Evolutionary conservation across 2,329 filamentous ascomycete genomes (phyloP).

Genomic region (Calonectria multiphialidica): DNA sequence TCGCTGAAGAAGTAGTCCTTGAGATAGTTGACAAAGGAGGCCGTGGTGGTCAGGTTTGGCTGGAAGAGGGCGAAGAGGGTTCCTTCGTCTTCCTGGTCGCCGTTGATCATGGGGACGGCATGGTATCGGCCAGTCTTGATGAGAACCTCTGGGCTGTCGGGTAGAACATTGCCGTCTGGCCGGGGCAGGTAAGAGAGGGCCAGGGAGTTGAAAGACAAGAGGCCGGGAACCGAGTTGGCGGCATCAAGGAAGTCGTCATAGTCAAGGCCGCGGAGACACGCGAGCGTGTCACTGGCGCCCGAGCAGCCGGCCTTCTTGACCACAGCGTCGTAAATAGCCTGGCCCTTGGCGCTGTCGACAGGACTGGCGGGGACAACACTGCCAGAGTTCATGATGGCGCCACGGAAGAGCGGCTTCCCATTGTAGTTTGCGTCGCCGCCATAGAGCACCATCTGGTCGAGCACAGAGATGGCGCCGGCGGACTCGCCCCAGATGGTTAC

Average conservation of each 20-base stretch:
- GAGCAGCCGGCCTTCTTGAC: slow-evolving; percentile 73
- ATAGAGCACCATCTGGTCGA: slow-evolving; percentile 82
- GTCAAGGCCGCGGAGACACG: slow-evolving; percentile 72
- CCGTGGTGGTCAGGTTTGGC: slow-evolving; percentile 72
- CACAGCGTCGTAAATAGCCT: slow-evolving; percentile 73
- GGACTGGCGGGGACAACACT: slow-evolving; percentile 70
- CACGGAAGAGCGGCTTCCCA: slow-evolving; percentile 79
- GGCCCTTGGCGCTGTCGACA: slow-evolving; percentile 75
- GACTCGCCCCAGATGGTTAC: slow-evolving; percentile 86
- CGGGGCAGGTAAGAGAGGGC: slow-evolving; percentile 81
- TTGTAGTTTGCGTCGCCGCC: slow-evolving; percentile 81
- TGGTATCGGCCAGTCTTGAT: slow-evolving; percentile 61
- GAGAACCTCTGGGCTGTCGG: slow-evolving; percentile 72
- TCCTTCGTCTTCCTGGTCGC: slow-evolving; percentile 85
- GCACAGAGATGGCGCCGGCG: slow-evolving; percentile 78
- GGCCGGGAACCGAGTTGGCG: slow-evolving; percentile 75
- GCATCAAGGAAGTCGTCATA: slow-evolving; percentile 74
- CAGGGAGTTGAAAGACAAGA: slow-evolving; percentile 76
- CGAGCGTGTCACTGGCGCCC: slow-evolving; percentile 66
- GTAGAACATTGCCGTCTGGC: slow-evolving; percentile 74
- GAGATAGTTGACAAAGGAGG: slow-evolving; percentile 73
- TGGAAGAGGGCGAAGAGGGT: slow-evolving; percentile 81
- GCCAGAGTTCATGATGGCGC: slow-evolving; percentile 83
- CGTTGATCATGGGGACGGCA: slow-evolving; percentile 67
- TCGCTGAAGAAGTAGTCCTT: slow-evolving; percentile 68